Conservation (phyloP, 2,329 filamentous ascomycete species). For the Tolypocladium amazonense region DNA sequence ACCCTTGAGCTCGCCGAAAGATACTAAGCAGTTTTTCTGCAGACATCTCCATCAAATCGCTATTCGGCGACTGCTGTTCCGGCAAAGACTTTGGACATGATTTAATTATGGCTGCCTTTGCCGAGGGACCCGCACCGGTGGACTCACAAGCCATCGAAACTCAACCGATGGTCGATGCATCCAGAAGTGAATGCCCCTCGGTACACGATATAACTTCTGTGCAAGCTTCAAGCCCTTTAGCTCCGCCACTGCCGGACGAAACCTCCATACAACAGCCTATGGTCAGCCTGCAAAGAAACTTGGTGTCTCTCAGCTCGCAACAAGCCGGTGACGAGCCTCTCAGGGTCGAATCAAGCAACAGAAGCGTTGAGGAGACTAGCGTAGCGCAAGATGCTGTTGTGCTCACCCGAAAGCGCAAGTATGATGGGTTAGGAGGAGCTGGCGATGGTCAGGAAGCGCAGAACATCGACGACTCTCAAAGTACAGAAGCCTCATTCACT, state of each 20-base stretch:
- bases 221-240: neutral
- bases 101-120: constrained; percentile 35
- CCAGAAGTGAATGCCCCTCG: neutral
- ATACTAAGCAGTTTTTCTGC: neutral
- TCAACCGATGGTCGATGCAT: neutral
- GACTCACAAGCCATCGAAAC: neutral
- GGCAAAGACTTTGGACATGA: constrained; percentile 55
- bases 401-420: constrained; percentile 10
- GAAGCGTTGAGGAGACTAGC: neutral
- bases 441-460: neutral
- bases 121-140: neutral
- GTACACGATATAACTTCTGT: no score
- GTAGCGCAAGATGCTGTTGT: neutral
- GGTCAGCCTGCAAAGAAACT: neutral
- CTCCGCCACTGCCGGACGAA: neutral
- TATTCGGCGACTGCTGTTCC: constrained; percentile 65
- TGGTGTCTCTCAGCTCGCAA: neutral
- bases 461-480: constrained; percentile 1
- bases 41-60: constrained; percentile 48
- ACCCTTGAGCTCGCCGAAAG: neutral
- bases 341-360: neutral
- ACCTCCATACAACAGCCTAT: neutral
- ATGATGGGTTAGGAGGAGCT: constrained; percentile 4
- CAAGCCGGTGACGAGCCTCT: no score
- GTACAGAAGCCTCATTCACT: constrained; percentile 4